Percentiles rank a stretch among this genome's conserved stretches.
phyloP scores from a whole-genome alignment of 2,329 filamentous ascomycete species.

The Colletotrichum kahawae region DNA sequence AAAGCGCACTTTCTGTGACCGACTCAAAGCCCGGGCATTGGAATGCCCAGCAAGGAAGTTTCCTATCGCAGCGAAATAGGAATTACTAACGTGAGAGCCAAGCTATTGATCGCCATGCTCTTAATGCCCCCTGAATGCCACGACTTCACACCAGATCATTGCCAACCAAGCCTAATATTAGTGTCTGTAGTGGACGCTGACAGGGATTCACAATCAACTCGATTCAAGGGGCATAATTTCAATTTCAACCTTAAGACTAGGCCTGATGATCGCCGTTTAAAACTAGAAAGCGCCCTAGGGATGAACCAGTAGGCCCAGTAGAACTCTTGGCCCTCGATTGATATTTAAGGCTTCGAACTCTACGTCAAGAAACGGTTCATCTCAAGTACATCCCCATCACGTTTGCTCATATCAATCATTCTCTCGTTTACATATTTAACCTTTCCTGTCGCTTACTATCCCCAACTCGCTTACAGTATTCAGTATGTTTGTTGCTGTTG shows the following conservation, averaged over 20 bases:
- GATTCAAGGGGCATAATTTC: not conserved
- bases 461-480: not conserved
- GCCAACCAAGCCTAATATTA: not conserved
- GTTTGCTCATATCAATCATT: rapidly evolving
- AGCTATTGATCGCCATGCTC: not conserved
- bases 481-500: not conserved
- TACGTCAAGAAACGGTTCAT: not conserved
- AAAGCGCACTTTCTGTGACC: no score
- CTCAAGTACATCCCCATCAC: not conserved
- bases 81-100: not conserved
- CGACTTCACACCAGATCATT: not conserved
- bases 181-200: not conserved
- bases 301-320: not conserved
- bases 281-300: not conserved
- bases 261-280: not conserved
- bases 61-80: not conserved
- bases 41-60: not conserved
- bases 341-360: not conserved
- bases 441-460: not conserved
- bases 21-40: no score
- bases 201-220: not conserved
- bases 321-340: rapidly evolving
- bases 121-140: not conserved
- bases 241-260: not conserved
- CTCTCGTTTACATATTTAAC: rapidly evolving